Conservation (phyloP, 352 stramenopile genomes). For the Phytopythium helicoides region DNA sequence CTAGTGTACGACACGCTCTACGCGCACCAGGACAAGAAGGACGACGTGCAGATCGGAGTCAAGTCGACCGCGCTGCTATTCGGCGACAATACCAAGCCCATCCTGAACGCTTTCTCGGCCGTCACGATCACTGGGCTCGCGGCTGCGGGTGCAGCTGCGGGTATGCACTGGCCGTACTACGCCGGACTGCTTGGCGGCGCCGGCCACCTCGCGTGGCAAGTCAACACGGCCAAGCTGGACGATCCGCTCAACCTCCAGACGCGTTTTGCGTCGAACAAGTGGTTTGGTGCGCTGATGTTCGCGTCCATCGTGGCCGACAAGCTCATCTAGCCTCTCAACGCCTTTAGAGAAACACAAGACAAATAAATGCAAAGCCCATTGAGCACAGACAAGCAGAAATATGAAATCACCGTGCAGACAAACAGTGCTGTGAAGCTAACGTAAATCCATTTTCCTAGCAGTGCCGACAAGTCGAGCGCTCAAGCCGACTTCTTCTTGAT, state of each 20-base stretch:
- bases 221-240: conserved; percentile 95
- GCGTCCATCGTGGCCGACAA: conserved; percentile 80
- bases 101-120: conserved; percentile 87
- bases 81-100: conserved; percentile 92
- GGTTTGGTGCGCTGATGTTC: conserved; percentile 83
- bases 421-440: neutral
- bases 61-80: conserved; percentile 96
- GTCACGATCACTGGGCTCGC: conserved; percentile 62
- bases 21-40: conserved; percentile 97
- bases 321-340: conserved; percentile 28
- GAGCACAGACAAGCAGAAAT: neutral
- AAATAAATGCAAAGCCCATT: neutral
- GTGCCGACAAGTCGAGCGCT: neutral
- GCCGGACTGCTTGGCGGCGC: conserved; percentile 79
- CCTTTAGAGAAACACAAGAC: neutral
- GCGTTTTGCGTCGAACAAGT: conserved; percentile 95
- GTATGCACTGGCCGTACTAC: conserved; percentile 90
- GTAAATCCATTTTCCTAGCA: neutral
- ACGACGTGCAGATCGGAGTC: conserved; percentile 96
- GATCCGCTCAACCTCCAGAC: conserved; percentile 92
- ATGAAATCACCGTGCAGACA: neutral
- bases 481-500: conserved; percentile 43
- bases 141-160: conserved; percentile 72
- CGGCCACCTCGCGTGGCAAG: conserved; percentile 96
- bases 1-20: conserved; percentile 99